Conservation (phyloP, 2,329 filamentous ascomycete species). For the Tricladium varicosporioides region DNA sequence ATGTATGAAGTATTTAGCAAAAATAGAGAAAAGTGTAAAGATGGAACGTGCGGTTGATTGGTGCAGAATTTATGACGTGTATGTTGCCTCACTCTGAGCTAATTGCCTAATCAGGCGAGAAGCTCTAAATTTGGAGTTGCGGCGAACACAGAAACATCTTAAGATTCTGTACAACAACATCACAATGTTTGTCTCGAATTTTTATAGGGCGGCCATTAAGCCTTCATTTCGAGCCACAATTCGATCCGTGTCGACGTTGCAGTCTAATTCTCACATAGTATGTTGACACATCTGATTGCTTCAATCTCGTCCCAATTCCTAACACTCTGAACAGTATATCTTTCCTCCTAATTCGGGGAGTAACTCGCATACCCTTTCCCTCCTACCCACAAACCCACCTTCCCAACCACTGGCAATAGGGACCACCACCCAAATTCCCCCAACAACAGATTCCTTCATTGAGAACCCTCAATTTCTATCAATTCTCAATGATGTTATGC, state of each 20-base stretch:
- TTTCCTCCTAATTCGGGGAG: slow-evolving; percentile 46
- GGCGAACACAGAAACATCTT: too few species aligned
- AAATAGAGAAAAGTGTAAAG: too few species aligned
- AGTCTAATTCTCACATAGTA: slow-evolving; percentile 33
- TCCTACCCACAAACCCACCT: slow-evolving; percentile 57
- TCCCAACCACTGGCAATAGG: slow-evolving; percentile 55
- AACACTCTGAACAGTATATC: slow-evolving; percentile 48
- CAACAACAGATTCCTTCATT: slow-evolving; percentile 57
- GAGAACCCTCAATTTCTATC: slow-evolving; percentile 59
- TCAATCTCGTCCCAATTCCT: too few species aligned
- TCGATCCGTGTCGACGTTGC: slow-evolving; percentile 27
- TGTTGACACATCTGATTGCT: neutral
- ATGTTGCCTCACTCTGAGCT: neutral
- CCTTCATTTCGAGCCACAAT: slow-evolving; percentile 8
- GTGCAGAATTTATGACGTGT: neutral
- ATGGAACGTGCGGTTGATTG: too few species aligned
- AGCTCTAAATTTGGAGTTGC: neutral
- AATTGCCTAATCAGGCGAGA: neutral
- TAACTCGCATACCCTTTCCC: slow-evolving; percentile 54
- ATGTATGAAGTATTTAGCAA: too few species aligned
- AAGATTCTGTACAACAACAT: neutral
- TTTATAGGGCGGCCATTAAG: slow-evolving; percentile 12
- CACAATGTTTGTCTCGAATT: slow-evolving; percentile 15
- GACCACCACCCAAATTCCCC: slow-evolving; percentile 55
- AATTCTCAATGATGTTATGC: slow-evolving; percentile 57